A percentile compares a stretch with the other conserved stretches of the same genome.
These are phyloP conservation scores for Oryza nivara DNA, from an alignment of 176 grass and related monocot genomes.

Conservation along the genomic window DNA sequence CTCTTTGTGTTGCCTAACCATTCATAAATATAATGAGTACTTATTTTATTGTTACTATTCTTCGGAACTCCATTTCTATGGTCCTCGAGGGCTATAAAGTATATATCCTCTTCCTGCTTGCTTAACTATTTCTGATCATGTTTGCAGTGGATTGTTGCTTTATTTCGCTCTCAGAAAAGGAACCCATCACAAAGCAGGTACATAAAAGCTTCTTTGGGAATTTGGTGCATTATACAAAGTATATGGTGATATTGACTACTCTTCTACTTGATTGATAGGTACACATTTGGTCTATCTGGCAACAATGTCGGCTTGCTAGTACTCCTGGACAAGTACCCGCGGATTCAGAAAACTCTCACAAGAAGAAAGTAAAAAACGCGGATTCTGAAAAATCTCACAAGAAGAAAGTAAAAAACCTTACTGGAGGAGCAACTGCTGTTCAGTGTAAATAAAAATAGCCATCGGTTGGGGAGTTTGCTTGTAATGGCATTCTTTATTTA, in stretches of 20 bases:
- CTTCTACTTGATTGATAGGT: constrained; percentile 59
- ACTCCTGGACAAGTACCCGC: constrained; percentile 79
- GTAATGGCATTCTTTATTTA: constrained; percentile 41
- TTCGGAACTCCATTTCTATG: not conserved
- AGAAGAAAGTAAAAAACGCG: constrained; percentile 44
- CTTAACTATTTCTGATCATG: constrained; percentile 13
- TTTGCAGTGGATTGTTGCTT: constrained; percentile 64
- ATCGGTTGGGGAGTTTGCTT: constrained; percentile 37
- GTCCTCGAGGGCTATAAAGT: not conserved
- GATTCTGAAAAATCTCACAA: constrained; percentile 52
- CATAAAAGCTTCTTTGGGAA: constrained; percentile 4
- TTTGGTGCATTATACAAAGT: constrained; percentile 22
- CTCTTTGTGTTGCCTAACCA: not conserved
- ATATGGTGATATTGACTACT: constrained; percentile 29
- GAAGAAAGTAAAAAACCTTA: constrained; percentile 38
- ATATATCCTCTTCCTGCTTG: not conserved
- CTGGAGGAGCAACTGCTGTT: constrained; percentile 24
- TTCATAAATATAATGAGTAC: not conserved
- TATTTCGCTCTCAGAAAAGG: constrained; percentile 55
- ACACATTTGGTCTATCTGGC: constrained; percentile 74
- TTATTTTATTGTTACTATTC: not conserved
- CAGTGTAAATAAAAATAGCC: constrained; percentile 61
- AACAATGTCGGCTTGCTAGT: constrained; percentile 80
- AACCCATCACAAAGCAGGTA: constrained; percentile 69
- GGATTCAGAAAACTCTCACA: constrained; percentile 52